These are phyloP conservation scores for Leucocoprinus birnbaumii DNA, from an alignment of 768 basidiomycete genomes.

Conservation along the genomic window DNA sequence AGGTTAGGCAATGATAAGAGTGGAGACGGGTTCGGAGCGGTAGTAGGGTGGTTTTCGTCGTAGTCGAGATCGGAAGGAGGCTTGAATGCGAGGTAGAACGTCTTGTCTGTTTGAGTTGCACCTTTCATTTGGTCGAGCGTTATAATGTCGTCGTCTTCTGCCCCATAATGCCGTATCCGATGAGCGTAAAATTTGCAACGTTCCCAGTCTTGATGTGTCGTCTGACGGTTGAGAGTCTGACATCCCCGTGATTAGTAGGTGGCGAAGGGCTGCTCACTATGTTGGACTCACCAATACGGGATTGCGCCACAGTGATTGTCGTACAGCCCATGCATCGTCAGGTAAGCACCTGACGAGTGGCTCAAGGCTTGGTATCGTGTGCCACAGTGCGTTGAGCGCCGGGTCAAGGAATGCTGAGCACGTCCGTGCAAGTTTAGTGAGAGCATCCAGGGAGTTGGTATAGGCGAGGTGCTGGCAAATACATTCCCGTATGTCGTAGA, in stretches of 20 bases:
- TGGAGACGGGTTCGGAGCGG: background rate
- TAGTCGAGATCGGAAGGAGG: background rate
- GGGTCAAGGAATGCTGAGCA: constrained; percentile 13
- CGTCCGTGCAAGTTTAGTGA: constrained; percentile 7
- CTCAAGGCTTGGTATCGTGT: constrained; percentile 8
- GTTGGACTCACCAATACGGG: constrained; percentile 3
- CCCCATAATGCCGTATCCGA: constrained; percentile 4
- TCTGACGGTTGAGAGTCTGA: constrained; percentile 3
- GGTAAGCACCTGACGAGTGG: constrained; percentile 16
- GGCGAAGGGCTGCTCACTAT: background rate
- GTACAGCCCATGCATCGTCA: constrained; percentile 4
- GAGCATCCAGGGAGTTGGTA: background rate
- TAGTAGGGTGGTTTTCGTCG: too few relatives aligned
- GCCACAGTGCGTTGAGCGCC: constrained; percentile 14
- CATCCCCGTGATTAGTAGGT: background rate
- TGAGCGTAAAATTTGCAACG: constrained; percentile 4
- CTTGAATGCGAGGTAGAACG: constrained; percentile 2
- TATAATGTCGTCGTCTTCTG: background rate
- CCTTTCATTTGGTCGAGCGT: background rate
- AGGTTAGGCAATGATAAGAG: constrained; percentile 6
- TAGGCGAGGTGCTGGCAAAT: constrained; percentile 5
- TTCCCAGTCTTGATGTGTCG: constrained; percentile 3
- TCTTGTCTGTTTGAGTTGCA: constrained; percentile 5
- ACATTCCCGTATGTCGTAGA: constrained; percentile 2
- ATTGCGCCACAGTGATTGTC: background rate